Conservation (phyloP, 2,329 filamentous ascomycete species). For the Paraphaeosphaeria minitans region DNA sequence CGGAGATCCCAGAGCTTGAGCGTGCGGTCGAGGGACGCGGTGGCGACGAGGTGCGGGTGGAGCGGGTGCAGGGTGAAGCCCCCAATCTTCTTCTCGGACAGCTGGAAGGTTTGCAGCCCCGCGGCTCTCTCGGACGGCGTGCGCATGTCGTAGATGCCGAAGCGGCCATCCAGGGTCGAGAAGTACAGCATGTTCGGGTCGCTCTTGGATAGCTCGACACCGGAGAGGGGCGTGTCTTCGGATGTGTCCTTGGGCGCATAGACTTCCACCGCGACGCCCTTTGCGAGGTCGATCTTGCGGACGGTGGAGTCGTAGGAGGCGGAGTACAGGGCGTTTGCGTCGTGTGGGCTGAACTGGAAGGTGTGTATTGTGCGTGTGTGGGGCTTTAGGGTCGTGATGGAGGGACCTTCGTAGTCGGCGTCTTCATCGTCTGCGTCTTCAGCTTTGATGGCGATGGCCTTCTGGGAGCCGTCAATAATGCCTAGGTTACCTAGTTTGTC, state of each 20-base stretch:
- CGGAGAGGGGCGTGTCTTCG: conserved; percentile 80
- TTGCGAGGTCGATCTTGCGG: conserved; percentile 80
- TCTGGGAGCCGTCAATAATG: conserved; percentile 86
- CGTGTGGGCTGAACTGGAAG: conserved; percentile 76
- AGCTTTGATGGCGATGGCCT: conserved; percentile 55
- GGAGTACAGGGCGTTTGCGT: conserved; percentile 77
- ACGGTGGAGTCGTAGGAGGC: conserved; percentile 94
- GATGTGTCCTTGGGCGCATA: conserved; percentile 74
- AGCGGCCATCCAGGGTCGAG: conserved; percentile 79
- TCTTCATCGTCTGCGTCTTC: conserved; percentile 65
- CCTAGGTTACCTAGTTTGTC: conserved; percentile 93
- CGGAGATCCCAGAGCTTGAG: conserved; percentile 92
- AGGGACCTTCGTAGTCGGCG: conserved; percentile 68
- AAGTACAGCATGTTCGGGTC: conserved; percentile 81
- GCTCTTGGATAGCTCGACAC: conserved; percentile 75
- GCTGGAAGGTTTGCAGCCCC: conserved; percentile 66
- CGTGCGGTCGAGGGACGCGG: conserved; percentile 86
- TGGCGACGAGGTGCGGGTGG: conserved; percentile 81
- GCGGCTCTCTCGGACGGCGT: conserved; percentile 57
- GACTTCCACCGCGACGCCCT: conserved; percentile 77
- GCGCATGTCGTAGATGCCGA: conserved; percentile 82
- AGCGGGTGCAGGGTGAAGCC: conserved; percentile 85
- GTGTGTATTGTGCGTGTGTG: conserved; percentile 88
- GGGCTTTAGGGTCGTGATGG: conserved; percentile 87
- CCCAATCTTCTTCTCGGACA: conserved; percentile 93